These are phyloP conservation scores for Sugiyamaella xylanicola DNA, from an alignment of 1,139 yeast species.

Conservation along the genomic window DNA sequence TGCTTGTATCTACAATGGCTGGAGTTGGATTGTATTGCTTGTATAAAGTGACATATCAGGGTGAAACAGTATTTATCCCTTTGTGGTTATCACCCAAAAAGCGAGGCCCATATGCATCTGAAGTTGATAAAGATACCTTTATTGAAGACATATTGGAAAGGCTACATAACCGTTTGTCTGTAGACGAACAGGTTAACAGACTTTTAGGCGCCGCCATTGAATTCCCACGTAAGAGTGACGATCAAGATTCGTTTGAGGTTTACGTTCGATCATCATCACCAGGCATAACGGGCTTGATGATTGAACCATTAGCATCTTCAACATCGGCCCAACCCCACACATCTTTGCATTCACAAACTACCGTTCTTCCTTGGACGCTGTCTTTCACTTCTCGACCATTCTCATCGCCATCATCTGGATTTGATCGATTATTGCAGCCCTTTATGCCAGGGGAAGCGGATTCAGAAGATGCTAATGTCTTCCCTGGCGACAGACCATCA, in stretches of 20 bases:
- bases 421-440: slow-evolving; percentile 30
- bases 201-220: slow-evolving; percentile 29
- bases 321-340: no score
- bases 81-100: slow-evolving; percentile 29
- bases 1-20: slow-evolving; percentile 18
- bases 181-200: slow-evolving; percentile 31
- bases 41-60: slow-evolving; percentile 28
- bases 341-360: not conserved
- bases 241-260: slow-evolving; percentile 24
- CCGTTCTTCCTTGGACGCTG: slow-evolving; percentile 14
- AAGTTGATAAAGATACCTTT: slow-evolving; percentile 27
- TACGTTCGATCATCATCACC: slow-evolving; percentile 30
- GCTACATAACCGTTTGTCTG: slow-evolving; percentile 29
- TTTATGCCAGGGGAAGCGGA: slow-evolving; percentile 30
- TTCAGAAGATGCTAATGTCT: slow-evolving; percentile 28
- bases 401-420: slow-evolving; percentile 24
- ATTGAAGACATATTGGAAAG: slow-evolving; percentile 24
- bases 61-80: slow-evolving; percentile 32
- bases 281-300: slow-evolving; percentile 30
- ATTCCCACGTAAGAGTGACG: slow-evolving; percentile 17
- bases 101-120: slow-evolving; percentile 29
- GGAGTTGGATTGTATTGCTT: slow-evolving; percentile 27
- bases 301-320: slow-evolving; percentile 25
- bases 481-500: slow-evolving; percentile 21
- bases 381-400: slow-evolving; percentile 30